These are phyloP conservation scores for Fistulinella cinereoalba DNA, from an alignment of 1,284 basidiomycete genomes.

Conservation along the genomic window DNA sequence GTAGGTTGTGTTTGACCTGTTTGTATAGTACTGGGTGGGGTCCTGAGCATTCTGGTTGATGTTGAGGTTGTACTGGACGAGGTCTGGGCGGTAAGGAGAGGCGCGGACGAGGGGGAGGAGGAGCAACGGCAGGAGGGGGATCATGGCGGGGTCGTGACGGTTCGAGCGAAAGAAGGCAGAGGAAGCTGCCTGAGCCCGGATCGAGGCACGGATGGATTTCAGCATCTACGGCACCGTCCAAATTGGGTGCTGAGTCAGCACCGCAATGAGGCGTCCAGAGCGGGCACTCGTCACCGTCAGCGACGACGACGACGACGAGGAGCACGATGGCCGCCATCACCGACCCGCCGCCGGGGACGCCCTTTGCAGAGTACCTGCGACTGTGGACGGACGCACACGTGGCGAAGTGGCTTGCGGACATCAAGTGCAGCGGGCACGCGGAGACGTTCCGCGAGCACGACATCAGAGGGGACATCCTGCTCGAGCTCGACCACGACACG, in stretches of 20 bases:
- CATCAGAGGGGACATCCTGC: conserved; percentile 83
- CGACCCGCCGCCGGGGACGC: conserved; percentile 57
- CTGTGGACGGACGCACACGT: conserved; percentile 72
- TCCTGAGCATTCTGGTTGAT: conserved; percentile 71
- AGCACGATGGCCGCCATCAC: conserved; percentile 39
- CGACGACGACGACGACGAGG: no score
- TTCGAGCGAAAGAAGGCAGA: neutral
- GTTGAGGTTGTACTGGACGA: conserved; percentile 83
- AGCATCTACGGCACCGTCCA: no score
- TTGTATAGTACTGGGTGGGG: conserved; percentile 67
- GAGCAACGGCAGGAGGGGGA: conserved; percentile 17
- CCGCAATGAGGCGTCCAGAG: no score
- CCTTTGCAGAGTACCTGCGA: conserved; percentile 61
- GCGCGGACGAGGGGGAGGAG: conserved; percentile 34
- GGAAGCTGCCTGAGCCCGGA: neutral
- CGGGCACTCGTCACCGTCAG: no score
- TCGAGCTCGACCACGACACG: conserved; percentile 84
- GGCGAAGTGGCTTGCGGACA: conserved; percentile 67
- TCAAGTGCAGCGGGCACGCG: conserved; percentile 71
- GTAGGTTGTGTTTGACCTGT: conserved; percentile 64
- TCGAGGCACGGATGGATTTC: no score
- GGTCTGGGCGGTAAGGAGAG: conserved; percentile 73
- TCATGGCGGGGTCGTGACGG: neutral
- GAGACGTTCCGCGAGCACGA: conserved; percentile 77
- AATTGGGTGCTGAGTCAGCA: no score